A percentile compares a stretch with the other conserved stretches of the same genome.
These are phyloP conservation scores for Orbilia blumenaviensis DNA, from an alignment of 2,329 filamentous ascomycete genomes.

Conservation along the genomic window DNA sequence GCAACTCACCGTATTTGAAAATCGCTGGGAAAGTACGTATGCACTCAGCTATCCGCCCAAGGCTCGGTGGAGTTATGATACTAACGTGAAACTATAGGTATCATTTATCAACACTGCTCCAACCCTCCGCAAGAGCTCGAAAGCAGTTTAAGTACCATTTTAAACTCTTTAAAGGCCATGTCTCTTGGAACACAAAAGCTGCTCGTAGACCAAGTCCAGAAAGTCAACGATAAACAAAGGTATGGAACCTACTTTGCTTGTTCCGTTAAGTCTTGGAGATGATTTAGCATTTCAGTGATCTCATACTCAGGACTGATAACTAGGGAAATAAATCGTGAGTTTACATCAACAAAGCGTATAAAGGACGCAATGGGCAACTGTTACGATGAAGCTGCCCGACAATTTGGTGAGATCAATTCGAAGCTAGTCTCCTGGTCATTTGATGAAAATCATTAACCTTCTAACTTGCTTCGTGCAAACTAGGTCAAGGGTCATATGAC, in stretches of 20 bases:
- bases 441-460: too few species aligned
- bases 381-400: neutral
- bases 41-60: neutral
- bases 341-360: neutral
- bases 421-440: too few species aligned
- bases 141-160: neutral
- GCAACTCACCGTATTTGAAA: conserved; percentile 2
- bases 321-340: conserved; percentile 30
- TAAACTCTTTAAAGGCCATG: conserved; percentile 25
- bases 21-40: conserved; percentile 32
- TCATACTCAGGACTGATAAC: too few species aligned
- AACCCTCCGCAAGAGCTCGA: neutral
- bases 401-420: neutral
- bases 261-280: too few species aligned
- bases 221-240: conserved; percentile 27
- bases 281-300: too few species aligned
- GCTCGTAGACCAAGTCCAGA: conserved; percentile 19
- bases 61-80: neutral
- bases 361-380: neutral
- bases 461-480: neutral
- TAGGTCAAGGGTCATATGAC: conserved; percentile 20
- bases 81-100: neutral
- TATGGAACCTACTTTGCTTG: too few species aligned
- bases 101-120: conserved; percentile 3
- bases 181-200: conserved; percentile 16